phyloP scores from a whole-genome alignment of 352 stramenopile species.

The Globisporangium nunn region DNA sequence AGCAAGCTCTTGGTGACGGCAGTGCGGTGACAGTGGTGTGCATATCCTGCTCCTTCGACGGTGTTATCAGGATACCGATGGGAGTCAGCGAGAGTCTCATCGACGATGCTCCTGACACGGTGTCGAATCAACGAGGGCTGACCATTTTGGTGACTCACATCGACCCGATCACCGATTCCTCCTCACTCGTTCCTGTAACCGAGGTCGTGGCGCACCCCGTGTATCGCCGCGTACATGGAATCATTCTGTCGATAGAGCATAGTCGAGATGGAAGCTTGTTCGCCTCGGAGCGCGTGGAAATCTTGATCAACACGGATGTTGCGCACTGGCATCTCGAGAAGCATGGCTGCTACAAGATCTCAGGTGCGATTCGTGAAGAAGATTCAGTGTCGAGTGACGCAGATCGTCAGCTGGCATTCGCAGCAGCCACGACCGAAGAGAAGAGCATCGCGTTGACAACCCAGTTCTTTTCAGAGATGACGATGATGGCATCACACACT shows the following conservation, averaged over 20 bases:
- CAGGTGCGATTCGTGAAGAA: conserved; percentile 7
- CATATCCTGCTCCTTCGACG: conserved; percentile 16
- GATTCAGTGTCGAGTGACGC: background rate
- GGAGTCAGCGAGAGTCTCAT: background rate
- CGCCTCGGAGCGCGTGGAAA: conserved; percentile 16
- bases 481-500: background rate
- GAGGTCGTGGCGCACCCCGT: conserved; percentile 4
- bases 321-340: conserved; percentile 30
- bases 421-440: conserved; percentile 7
- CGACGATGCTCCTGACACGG: conserved; percentile 1
- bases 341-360: conserved; percentile 25
- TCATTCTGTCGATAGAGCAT: conserved; percentile 16
- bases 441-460: conserved; percentile 3
- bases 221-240: conserved; percentile 31
- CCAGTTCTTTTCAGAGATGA: conserved; percentile 3
- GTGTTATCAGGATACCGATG: conserved; percentile 21
- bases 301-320: conserved; percentile 21
- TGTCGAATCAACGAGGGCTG: conserved; percentile 6
- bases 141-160: conserved; percentile 26
- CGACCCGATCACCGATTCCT: conserved; percentile 10
- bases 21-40: conserved; percentile 15
- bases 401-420: background rate
- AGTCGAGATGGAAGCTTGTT: conserved; percentile 1
- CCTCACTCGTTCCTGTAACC: background rate
- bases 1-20: background rate